Evolutionary conservation across 2,329 filamentous ascomycete species (phyloP), one percentile per base, ranked within the genome.

Genomic region (Cladosporium velox): DNA sequence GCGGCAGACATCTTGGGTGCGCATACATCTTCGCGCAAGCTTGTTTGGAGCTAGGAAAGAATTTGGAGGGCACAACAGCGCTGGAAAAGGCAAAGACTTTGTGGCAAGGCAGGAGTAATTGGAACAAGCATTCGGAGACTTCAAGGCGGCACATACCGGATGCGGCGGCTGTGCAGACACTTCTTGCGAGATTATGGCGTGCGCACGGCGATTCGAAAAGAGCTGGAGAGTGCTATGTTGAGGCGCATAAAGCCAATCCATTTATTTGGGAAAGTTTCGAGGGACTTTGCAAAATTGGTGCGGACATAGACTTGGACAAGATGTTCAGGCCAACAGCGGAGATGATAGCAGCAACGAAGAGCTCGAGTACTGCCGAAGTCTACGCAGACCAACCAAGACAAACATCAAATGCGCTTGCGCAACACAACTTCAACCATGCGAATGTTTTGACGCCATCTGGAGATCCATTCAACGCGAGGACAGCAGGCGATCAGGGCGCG

Each of bases 261-360:
- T 94, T 98, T 78, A 95, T 97, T 87, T 99, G 95, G 95, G 95
- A 99, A 82, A 93, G 94, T 0, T 98, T 98, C 73, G 88, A 90
- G 26, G 90, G 88, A 18, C 85, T 99, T 8, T 97, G 93, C 76
- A 93, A 97, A 75, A 91, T 87, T 52, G 88, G 92, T 4, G 90
- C 92, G 54, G 89, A 88, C 70, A 85, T 98, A 64, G 88, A 91
- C 65, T 88, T 95, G 11, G 86, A 89, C 30, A 97, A 96, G 73
- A 91, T 97, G 68, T 99, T 97, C 81, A 92, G 89, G 75, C 81
- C 90, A 72, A 92, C 86, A 18, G 80, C 85, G 26, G 88, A 91
- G 69, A 84, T 91, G 78, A 78, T 86, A 64, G 79, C 81, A 30
- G 77, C 69, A 12, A 62, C 69, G 28, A 59, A 64, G 60, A 59